Percentiles rank a stretch among this genome's conserved stretches.
Conservation (phyloP, 225 moss, liverwort and hornwort species). For the Antitrichia curtipendula region DNA sequence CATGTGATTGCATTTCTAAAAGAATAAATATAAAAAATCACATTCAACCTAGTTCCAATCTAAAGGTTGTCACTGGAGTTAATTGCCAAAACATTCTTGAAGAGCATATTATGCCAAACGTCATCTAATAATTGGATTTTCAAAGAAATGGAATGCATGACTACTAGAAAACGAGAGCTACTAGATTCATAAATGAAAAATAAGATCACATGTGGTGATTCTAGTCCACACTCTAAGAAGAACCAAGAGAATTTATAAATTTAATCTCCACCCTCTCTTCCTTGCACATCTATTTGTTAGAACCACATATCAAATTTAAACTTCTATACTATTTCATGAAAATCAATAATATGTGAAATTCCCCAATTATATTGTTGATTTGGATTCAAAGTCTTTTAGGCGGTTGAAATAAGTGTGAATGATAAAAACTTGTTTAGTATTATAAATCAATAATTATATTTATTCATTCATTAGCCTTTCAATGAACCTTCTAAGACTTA, state of each 20-base stretch:
- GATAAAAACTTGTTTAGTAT: not conserved
- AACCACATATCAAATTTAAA: not conserved
- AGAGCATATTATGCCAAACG: rapidly evolving
- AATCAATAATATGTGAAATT: not conserved
- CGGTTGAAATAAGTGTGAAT: not conserved
- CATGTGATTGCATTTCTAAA: rapidly evolving
- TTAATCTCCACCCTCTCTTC: too few relatives aligned
- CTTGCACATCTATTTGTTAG: not conserved
- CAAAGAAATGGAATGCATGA: rapidly evolving
- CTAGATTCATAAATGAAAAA: not conserved
- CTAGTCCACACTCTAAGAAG: not conserved
- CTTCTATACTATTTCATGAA: not conserved
- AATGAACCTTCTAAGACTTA: not conserved
- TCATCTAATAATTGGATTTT: not conserved
- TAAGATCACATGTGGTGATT: rapidly evolving
- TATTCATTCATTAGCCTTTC: not conserved
- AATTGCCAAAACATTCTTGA: not conserved
- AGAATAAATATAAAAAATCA: not conserved
- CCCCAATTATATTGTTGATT: not conserved
- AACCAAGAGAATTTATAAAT: not conserved
- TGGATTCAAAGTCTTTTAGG: not conserved
- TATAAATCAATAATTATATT: not conserved
- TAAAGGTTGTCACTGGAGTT: rapidly evolving
- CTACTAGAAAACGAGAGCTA: rapidly evolving
- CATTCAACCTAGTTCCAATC: too few relatives aligned